phyloP scores from a whole-genome alignment of 495 filamentous ascomycete genomes.

The Podospora australis region DNA sequence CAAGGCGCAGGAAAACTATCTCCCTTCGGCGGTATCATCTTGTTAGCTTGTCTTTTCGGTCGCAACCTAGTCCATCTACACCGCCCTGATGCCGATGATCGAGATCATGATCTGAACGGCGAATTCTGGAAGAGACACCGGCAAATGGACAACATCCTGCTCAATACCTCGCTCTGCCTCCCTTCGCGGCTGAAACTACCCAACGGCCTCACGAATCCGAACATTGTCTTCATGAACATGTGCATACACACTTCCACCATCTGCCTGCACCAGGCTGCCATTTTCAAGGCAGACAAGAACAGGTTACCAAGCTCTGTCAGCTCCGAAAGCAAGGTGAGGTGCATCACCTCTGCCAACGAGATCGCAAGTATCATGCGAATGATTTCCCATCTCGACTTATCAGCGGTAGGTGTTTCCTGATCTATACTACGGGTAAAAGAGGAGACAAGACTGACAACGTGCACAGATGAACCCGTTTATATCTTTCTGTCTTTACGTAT shows the following conservation, averaged over 20 bases:
- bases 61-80: constrained; percentile 93
- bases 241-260: constrained; percentile 94
- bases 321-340: constrained; percentile 84
- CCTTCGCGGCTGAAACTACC: constrained; percentile 81
- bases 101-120: constrained; percentile 83
- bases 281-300: constrained; percentile 94
- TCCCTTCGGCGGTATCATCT: constrained; percentile 70
- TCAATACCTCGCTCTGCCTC: constrained; percentile 77
- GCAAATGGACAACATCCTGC: constrained; percentile 79
- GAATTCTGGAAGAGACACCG: constrained; percentile 96
- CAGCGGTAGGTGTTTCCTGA: constrained; percentile 53
- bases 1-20: constrained; percentile 65
- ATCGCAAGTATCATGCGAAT: constrained; percentile 96
- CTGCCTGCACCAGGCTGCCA: constrained; percentile 94
- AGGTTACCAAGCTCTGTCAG: constrained; percentile 67
- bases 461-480: constrained; percentile 96
- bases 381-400: constrained; percentile 84
- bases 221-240: constrained; percentile 94
- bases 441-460: constrained; percentile 3
- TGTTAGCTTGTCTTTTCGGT: constrained; percentile 85
- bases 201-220: constrained; percentile 65
- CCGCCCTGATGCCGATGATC: constrained; percentile 74
- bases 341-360: constrained; percentile 87
- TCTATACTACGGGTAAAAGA: background rate
- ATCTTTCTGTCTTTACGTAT: constrained; percentile 91